Conservation (phyloP, 495 filamentous ascomycete species). For the Hyaloscypha hepaticicola region DNA sequence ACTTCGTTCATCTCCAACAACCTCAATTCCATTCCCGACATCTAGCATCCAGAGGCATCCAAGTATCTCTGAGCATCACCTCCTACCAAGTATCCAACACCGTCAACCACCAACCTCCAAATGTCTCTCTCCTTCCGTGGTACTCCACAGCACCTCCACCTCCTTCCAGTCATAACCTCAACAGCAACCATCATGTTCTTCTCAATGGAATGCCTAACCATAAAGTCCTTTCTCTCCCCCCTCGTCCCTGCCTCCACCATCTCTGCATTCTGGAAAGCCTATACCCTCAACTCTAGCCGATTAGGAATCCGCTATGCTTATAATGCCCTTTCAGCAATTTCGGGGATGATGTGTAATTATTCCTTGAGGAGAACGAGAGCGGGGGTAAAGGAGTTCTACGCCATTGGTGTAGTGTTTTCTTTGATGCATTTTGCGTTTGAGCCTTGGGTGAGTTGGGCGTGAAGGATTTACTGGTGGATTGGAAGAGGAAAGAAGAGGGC, state of each 20-base stretch:
- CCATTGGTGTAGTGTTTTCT: conserved; percentile 14
- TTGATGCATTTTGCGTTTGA: conserved; percentile 15
- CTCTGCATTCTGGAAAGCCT: conserved; percentile 13
- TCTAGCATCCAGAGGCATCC: too few species aligned
- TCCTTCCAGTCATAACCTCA: conserved; percentile 14
- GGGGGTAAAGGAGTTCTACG: conserved; percentile 10
- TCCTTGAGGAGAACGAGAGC: background rate
- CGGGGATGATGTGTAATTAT: background rate
- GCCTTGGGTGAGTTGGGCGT: background rate
- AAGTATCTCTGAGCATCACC: too few species aligned
- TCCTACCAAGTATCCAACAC: too few species aligned
- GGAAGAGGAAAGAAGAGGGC: background rate
- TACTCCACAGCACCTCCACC: background rate
- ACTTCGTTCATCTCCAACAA: too few species aligned
- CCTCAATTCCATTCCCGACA: too few species aligned
- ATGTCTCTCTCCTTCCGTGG: background rate
- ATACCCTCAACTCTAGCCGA: conserved; percentile 12
- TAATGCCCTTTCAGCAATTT: background rate
- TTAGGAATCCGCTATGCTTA: conserved; percentile 7
- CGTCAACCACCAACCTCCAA: background rate
- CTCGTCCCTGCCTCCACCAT: conserved; percentile 1
- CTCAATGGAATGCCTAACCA: conserved; percentile 3
- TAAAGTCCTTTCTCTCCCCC: conserved; percentile 14
- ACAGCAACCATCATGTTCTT: conserved; percentile 14
- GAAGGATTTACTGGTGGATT: too few species aligned